Conservation (phyloP, 768 basidiomycete genomes). For the Pulveroboletus sp. region DNA sequence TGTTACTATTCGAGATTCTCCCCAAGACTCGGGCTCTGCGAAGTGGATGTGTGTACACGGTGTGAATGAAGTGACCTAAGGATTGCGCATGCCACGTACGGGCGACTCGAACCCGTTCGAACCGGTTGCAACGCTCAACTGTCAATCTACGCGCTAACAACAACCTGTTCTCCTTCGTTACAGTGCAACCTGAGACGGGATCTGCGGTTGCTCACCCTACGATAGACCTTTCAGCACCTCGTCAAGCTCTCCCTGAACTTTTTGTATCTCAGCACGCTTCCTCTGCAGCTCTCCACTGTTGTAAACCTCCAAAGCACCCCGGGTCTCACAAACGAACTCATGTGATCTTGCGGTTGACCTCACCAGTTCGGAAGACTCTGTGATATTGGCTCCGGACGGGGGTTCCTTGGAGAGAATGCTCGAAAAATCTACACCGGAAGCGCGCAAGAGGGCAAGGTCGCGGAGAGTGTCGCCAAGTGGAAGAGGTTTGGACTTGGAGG, state of each 20-base stretch:
- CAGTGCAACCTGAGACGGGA: neutral
- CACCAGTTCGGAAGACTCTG: conserved; percentile 8
- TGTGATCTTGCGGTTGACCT: conserved; percentile 42
- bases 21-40: neutral
- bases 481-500: conserved; percentile 41
- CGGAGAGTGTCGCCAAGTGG: conserved; percentile 55
- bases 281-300: conserved; percentile 44
- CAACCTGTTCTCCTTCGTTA: conserved; percentile 1
- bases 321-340: conserved; percentile 54
- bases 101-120: neutral
- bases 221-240: conserved; percentile 39
- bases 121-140: neutral
- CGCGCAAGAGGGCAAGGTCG: conserved; percentile 68
- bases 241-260: conserved; percentile 50
- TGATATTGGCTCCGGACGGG: neutral
- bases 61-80: neutral
- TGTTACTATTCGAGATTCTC: neutral
- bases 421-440: conserved; percentile 45
- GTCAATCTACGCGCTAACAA: neutral
- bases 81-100: neutral
- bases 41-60: neutral
- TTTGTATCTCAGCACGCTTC: conserved; percentile 53
- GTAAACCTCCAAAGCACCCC: conserved; percentile 47
- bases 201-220: conserved; percentile 14
- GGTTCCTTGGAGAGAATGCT: conserved; percentile 20